A percentile compares a stretch with the other conserved stretches of the same genome.
Evolutionary conservation across 805 yeast genomes (phyloP).

Genomic region (Sugiyamaella valdiviana): DNA sequence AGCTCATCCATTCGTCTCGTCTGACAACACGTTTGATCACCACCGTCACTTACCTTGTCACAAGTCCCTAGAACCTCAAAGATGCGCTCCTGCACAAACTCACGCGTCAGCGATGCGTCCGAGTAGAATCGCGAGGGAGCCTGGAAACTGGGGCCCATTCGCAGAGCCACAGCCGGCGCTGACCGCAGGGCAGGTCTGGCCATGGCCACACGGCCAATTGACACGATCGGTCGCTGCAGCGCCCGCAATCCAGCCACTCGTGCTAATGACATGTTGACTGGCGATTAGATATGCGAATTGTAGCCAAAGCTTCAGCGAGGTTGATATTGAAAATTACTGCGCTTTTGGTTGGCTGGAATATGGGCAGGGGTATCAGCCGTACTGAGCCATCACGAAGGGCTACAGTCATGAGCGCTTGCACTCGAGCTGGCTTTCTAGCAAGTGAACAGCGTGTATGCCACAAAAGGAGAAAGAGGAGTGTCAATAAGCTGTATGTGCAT

Average conservation of each 20-base stretch:
- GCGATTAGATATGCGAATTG: constrained; percentile 1
- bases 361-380: neutral
- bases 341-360: constrained; percentile 3
- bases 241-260: neutral
- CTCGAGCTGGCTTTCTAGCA: too few species aligned
- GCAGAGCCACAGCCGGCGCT: neutral
- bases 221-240: neutral
- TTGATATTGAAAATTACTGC: constrained; percentile 4
- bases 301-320: neutral
- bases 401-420: neutral
- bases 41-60: constrained; percentile 55
- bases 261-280: constrained; percentile 1
- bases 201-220: constrained; percentile 4
- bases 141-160: neutral
- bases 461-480: too few species aligned
- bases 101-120: constrained; percentile 51
- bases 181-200: neutral
- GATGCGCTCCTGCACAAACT: constrained; percentile 76
- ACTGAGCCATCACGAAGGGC: too few species aligned
- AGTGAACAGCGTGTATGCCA: too few species aligned
- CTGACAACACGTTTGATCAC: too few species aligned
- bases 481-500: too few species aligned
- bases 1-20: too few species aligned
- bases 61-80: constrained; percentile 65
- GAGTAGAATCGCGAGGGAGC: constrained; percentile 41